phyloP scores from a whole-genome alignment of 768 basidiomycete genomes.

The Pisolithus microcarpus region DNA sequence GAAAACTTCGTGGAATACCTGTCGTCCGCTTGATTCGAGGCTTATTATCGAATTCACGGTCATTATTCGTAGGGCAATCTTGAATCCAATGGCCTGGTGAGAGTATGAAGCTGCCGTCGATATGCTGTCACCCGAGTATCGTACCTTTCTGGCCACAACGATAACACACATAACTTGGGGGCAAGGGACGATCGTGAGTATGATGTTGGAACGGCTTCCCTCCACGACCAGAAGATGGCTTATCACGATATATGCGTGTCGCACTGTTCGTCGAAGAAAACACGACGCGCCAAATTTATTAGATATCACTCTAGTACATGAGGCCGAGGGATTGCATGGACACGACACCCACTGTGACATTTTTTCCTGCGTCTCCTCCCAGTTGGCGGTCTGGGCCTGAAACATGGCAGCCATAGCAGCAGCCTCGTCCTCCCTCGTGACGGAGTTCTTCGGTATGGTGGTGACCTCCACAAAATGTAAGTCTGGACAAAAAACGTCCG shows the following conservation, averaged over 20 bases:
- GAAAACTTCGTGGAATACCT: constrained; percentile 95
- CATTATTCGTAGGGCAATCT: constrained; percentile 95
- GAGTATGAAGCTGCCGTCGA: constrained; percentile 7
- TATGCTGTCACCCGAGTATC: constrained; percentile 7
- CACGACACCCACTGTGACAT: constrained; percentile 95
- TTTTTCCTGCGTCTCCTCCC: constrained; percentile 99
- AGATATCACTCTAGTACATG: constrained; percentile 64
- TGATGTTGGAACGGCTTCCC: constrained; percentile 49
- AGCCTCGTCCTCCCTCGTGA: constrained; percentile 72
- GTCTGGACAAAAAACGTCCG: constrained; percentile 16
- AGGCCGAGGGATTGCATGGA: constrained; percentile 45
- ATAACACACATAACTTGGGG: constrained; percentile 96
- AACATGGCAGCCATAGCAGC: constrained; percentile 99
- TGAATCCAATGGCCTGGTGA: constrained; percentile 95
- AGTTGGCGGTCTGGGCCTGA: constrained; percentile 86
- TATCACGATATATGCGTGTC: constrained; percentile 56
- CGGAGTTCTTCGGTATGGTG: constrained; percentile 33
- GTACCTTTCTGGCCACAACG: constrained; percentile 96
- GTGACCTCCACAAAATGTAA: constrained; percentile 29
- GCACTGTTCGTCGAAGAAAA: constrained; percentile 42
- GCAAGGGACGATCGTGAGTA: constrained; percentile 70
- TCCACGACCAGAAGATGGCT: constrained; percentile 54
- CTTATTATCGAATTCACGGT: constrained; percentile 88
- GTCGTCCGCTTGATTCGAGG: constrained; percentile 97
- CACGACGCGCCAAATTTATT: constrained; percentile 55